Conservation (phyloP, 305 asterid species). For the Fraxinus floribunda region DNA sequence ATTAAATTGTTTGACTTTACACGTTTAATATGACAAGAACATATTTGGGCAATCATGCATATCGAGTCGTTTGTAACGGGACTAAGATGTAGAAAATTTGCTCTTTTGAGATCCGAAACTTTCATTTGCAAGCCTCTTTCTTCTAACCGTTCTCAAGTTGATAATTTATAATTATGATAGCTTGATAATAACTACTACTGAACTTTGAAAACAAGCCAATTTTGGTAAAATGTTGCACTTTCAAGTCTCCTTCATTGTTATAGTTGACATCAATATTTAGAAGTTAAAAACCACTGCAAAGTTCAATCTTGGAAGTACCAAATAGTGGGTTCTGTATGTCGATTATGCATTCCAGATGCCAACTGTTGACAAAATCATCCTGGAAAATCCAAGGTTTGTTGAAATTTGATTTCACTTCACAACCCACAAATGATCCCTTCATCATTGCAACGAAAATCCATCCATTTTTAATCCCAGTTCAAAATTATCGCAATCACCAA, state of each 20-base stretch:
- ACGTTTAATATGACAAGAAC: too few relatives aligned
- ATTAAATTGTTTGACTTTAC: too few relatives aligned
- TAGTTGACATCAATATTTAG: neutral
- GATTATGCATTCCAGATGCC: conserved; percentile 38
- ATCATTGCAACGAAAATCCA: conserved; percentile 3
- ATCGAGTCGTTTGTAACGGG: neutral
- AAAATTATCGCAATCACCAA: conserved; percentile 21
- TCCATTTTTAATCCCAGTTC: conserved; percentile 18
- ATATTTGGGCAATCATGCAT: neutral
- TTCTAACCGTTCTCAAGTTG: neutral
- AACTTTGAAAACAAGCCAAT: neutral
- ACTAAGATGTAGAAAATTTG: neutral
- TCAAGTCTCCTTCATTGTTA: neutral
- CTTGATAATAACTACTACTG: neutral
- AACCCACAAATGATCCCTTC: conserved; percentile 13
- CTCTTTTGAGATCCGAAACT: neutral
- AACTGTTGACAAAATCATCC: conserved; percentile 5
- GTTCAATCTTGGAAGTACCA: neutral
- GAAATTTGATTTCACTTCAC: conserved; percentile 3
- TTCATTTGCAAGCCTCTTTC: too few relatives aligned
- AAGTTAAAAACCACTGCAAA: neutral
- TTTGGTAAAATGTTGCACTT: neutral
- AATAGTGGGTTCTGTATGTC: neutral
- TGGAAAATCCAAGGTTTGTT: conserved; percentile 25
- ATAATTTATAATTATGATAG: neutral